phyloP scores from a whole-genome alignment of 2,329 filamentous ascomycete species.

The Paradendryphiella salina region DNA sequence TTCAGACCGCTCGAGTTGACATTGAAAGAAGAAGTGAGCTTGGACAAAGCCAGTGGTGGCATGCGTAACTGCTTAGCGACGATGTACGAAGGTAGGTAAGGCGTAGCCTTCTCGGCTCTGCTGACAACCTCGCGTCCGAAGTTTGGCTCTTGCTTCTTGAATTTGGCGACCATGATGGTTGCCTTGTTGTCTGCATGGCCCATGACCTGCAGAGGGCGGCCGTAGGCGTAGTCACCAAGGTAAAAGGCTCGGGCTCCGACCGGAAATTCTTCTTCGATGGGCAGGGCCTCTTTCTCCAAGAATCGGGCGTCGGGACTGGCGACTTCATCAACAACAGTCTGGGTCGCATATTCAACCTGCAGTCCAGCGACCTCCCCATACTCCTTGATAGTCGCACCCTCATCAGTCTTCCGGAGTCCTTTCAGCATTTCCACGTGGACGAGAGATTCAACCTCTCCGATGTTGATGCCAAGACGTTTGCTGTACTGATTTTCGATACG shows the following conservation, averaged over 20 bases:
- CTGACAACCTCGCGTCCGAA: conserved; percentile 76
- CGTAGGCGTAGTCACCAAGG: conserved; percentile 90
- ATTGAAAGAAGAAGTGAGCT: conserved; percentile 92
- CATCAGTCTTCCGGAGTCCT: conserved; percentile 85
- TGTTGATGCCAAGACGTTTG: conserved; percentile 85
- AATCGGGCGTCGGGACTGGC: conserved; percentile 91
- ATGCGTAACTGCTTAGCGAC: conserved; percentile 81
- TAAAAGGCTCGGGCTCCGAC: conserved; percentile 84
- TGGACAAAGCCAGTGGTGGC: conserved; percentile 86
- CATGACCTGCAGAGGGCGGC: conserved; percentile 81
- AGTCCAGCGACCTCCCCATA: conserved; percentile 84
- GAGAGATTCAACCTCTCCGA: conserved; percentile 83
- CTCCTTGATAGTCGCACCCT: conserved; percentile 89
- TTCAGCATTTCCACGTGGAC: conserved; percentile 93
- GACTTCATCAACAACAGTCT: conserved; percentile 87
- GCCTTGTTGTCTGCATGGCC: conserved; percentile 75
- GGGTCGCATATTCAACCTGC: conserved; percentile 87
- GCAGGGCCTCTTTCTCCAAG: conserved; percentile 82
- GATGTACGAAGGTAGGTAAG: conserved; percentile 84
- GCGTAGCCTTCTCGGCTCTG: conserved; percentile 69
- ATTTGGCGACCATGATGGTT: conserved; percentile 74
- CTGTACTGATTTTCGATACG: conserved; percentile 86
- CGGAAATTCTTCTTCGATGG: conserved; percentile 91
- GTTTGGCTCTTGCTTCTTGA: conserved; percentile 74
- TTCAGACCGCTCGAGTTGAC: conserved; percentile 80